Percentiles rank a stretch among this genome's conserved stretches.
Evolutionary conservation across 768 basidiomycete species (phyloP).

Genomic region (Coprinellus micaceus): DNA sequence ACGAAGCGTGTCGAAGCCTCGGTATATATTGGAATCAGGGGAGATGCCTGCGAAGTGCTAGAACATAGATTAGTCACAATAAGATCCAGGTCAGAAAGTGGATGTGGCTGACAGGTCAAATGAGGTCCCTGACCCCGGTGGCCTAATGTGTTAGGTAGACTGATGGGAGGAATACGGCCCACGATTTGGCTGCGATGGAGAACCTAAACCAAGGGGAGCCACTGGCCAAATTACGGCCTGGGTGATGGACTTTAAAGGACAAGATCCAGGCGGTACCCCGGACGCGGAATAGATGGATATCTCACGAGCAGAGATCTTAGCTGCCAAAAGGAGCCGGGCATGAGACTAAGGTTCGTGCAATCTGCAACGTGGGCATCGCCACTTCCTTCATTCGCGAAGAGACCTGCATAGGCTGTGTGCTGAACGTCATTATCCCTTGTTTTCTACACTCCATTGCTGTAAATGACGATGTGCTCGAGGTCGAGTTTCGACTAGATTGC

Average conservation of each 20-base stretch:
- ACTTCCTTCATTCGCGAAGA: neutral
- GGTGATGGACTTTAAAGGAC: neutral
- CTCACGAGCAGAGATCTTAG: neutral
- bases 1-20: too few relatives aligned
- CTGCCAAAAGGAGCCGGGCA: neutral
- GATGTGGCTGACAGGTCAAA: too few relatives aligned
- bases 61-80: neutral
- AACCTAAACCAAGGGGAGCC: neutral
- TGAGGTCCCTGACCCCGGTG: too few relatives aligned
- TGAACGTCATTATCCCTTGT: neutral
- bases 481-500: too few relatives aligned
- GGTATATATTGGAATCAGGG: too few relatives aligned
- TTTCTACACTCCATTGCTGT: neutral
- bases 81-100: neutral
- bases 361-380: conserved; percentile 9
- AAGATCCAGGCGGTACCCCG: neutral
- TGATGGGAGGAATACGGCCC: too few relatives aligned
- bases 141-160: too few relatives aligned
- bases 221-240: neutral
- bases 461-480: neutral
- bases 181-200: too few relatives aligned
- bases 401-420: neutral
- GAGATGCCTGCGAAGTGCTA: too few relatives aligned
- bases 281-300: neutral
- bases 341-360: neutral